A percentile compares a stretch with the other conserved stretches of the same genome.
These are phyloP conservation scores for Microcyclospora tardicrescens DNA, from an alignment of 2,329 filamentous ascomycete genomes.

Conservation along the genomic window DNA sequence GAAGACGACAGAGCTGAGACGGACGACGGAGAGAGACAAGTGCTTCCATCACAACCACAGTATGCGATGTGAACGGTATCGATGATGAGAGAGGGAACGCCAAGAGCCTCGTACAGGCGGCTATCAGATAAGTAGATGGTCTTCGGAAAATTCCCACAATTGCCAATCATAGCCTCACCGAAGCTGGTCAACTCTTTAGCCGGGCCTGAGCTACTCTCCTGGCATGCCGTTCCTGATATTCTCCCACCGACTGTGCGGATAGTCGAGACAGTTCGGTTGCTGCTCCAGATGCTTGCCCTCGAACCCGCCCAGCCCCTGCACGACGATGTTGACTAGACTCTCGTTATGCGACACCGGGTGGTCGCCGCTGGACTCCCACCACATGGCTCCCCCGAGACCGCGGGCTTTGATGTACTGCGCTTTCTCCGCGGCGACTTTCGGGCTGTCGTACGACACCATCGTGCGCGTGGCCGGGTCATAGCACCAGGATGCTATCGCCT, in stretches of 20 bases:
- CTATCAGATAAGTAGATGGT: too few relatives aligned
- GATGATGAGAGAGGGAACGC: too few relatives aligned
- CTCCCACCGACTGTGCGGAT: conserved; percentile 41
- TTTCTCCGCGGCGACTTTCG: conserved; percentile 54
- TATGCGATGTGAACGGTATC: too few relatives aligned
- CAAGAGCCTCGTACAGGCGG: too few relatives aligned
- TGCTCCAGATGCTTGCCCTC: conserved; percentile 33
- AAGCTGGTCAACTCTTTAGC: too few relatives aligned
- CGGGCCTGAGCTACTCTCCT: too few relatives aligned
- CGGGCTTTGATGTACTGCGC: conserved; percentile 54
- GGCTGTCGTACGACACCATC: conserved; percentile 67
- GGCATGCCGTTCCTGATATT: conserved; percentile 37
- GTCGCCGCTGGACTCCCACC: conserved; percentile 84
- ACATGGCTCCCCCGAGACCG: conserved; percentile 81
- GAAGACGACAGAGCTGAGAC: too few relatives aligned
- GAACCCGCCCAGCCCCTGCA: conserved; percentile 27
- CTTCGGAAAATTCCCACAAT: too few relatives aligned
- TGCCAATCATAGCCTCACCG: too few relatives aligned
- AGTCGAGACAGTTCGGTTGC: conserved; percentile 35
- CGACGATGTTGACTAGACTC: conserved; percentile 47
- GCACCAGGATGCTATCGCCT: conserved; percentile 60
- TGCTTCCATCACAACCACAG: too few relatives aligned
- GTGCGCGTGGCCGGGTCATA: conserved; percentile 51
- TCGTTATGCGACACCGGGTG: conserved; percentile 35
- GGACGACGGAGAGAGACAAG: too few relatives aligned